Evolutionary conservation across 2,329 filamentous ascomycete genomes (phyloP), one percentile per base, ranked within the genome.

Genomic region (Chaetomiaceae sp.): DNA sequence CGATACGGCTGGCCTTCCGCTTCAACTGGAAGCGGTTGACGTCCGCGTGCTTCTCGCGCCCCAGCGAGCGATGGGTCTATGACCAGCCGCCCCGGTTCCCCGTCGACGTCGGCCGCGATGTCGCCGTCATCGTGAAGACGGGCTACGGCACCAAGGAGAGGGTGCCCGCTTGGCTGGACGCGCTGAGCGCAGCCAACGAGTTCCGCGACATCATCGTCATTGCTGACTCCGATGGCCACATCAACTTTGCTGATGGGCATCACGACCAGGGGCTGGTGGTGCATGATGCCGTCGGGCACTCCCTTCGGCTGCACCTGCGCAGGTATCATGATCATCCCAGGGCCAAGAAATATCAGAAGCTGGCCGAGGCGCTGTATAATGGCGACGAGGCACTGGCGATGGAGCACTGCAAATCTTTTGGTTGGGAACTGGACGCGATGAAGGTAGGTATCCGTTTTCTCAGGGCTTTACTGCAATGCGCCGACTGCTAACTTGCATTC

Each of bases 51-150:
- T 34, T 20, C 2, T 20, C 43, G 3, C 50, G 45, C 16, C 65
- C 56, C 55, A 63, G 57, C 56, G 65, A 44, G 67, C 68, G 23
- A 0, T 60, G 58, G 58, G 52, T 55, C 16, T 48, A 51, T 5
- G 16, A 44, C 4, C 55, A 40, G 30, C 50, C 57, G 14, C 51
- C 57, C n/a, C 56, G 55, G n/a, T 70, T 71, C 48, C 68, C 72
- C 3, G 63, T 79, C 49, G 68, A 77, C 49, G 63, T 74, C 31
- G 63, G 65, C 45, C 65, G 65, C 33, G 76, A 80, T 48, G 69
- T 79, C 7, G 74, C 71, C 27, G 68, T 76, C 55, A 69, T 81
- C 44, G 64, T 81, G 56, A 81, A 81, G 65, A 79, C 77, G 4
- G 77, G 77, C 25, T 80, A 77, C 60, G 77, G 77, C 48, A 79